phyloP scores from a whole-genome alignment of 805 yeast species.

The Kluyveromyces starmeri region DNA sequence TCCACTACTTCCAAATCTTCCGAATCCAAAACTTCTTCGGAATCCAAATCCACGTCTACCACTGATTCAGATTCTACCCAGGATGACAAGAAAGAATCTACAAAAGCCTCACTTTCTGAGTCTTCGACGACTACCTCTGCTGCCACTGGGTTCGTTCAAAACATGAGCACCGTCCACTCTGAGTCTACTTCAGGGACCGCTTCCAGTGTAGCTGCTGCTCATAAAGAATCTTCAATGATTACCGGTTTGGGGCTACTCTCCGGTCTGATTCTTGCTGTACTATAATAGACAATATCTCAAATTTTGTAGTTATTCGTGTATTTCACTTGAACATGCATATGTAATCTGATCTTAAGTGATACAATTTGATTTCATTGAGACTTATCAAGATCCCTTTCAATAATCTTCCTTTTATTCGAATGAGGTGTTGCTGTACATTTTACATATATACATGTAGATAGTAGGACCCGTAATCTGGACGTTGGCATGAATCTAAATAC shows the following conservation, averaged over 20 bases:
- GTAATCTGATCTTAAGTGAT: too few species aligned
- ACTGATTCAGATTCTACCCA: background rate
- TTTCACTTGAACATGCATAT: too few species aligned
- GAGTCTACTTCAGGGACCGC: constrained; percentile 5
- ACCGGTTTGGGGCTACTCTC: background rate
- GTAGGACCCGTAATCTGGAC: too few species aligned
- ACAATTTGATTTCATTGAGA: too few species aligned
- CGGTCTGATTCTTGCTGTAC: too few species aligned
- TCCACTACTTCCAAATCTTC: constrained; percentile 9
- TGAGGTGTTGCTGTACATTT: too few species aligned
- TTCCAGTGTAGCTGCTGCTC: constrained; percentile 4
- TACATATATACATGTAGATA: too few species aligned
- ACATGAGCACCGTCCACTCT: constrained; percentile 9
- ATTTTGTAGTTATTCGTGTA: too few species aligned
- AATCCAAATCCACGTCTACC: constrained; percentile 7
- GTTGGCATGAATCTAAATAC: too few species aligned
- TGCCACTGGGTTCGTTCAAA: constrained; percentile 12
- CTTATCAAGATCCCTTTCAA: too few species aligned
- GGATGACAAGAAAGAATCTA: background rate
- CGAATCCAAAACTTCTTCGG: constrained; percentile 2
- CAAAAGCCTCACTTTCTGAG: constrained; percentile 6
- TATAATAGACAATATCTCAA: too few species aligned
- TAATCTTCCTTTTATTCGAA: too few species aligned
- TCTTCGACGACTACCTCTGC: constrained; percentile 6
- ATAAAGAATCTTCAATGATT: background rate